Conservation (phyloP, 1,284 basidiomycete genomes). For the Chondrostereum purpureum region DNA sequence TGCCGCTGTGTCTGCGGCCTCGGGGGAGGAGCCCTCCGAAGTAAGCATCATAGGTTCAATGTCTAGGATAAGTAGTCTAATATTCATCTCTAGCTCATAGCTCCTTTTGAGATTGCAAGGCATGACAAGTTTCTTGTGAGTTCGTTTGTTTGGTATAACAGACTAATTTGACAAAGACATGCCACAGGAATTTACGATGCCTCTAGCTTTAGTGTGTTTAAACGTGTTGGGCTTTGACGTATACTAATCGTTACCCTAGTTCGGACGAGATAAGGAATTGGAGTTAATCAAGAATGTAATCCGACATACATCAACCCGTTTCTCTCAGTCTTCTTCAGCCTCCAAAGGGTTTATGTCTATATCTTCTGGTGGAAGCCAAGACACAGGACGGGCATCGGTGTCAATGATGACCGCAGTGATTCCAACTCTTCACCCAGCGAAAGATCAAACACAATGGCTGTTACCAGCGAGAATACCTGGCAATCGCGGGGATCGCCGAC, state of each 20-base stretch:
- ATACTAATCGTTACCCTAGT: slow-evolving; percentile 29
- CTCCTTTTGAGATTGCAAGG: slow-evolving; percentile 54
- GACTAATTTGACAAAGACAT: slow-evolving; percentile 3
- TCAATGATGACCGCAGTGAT: slow-evolving; percentile 5
- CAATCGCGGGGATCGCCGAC: slow-evolving; percentile 7
- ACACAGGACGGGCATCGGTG: slow-evolving; percentile 22
- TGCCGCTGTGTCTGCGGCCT: slow-evolving; percentile 46
- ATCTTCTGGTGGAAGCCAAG: slow-evolving; percentile 30
- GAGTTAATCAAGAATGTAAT: slow-evolving; percentile 62
- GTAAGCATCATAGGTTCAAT: slow-evolving; percentile 23
- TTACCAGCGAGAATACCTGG: slow-evolving; percentile 4
- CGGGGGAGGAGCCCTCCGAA: slow-evolving; percentile 49
- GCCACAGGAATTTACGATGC: slow-evolving; percentile 58
- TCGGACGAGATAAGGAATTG: slow-evolving; percentile 64
- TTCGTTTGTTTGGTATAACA: slow-evolving; percentile 7
- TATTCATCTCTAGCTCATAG: slow-evolving; percentile 45
- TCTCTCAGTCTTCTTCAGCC: slow-evolving; percentile 46
- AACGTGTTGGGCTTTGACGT: no score
- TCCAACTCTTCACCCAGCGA: slow-evolving; percentile 3
- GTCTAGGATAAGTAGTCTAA: slow-evolving; percentile 6
- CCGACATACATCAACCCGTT: slow-evolving; percentile 54
- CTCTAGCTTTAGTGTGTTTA: slow-evolving; percentile 52
- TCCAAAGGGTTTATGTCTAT: slow-evolving; percentile 34
- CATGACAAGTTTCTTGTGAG: slow-evolving; percentile 58
- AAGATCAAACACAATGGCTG: not conserved